Base-by-base conservation (phyloP, 2,329 filamentous ascomycete genomes). In the Fusarium sambucinum region DNA sequence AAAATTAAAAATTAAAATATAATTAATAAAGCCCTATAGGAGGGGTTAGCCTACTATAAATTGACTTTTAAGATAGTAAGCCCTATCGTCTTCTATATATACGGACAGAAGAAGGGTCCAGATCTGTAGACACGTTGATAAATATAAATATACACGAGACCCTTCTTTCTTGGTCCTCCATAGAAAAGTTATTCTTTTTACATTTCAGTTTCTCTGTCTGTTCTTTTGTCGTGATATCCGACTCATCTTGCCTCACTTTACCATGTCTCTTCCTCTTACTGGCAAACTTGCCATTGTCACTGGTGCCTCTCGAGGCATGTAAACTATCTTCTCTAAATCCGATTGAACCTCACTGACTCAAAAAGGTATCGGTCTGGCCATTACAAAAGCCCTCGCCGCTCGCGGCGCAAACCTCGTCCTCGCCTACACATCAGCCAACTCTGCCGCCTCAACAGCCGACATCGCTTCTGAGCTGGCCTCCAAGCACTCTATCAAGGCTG, bases 251-350 rank as follows among this genome's bases (percentile, higher is more conserved):
- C 9, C 25, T 47, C 40, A 17, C 25, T 40, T 42, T 33, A 55
- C 33, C 62, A 82, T 82, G 80, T 66, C 79, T 68, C 80, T 70
- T 33, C 74, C 79, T 48, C 82, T 91, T n/a, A 88, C 92, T 75
- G 91, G 91, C 71, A 94, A 94, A 78, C 83, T 94, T 52, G 92
- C 87, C 54, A 89, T 96, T 69, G 84, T 96, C 46, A 96, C 93
- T 2, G 93, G 93, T 58, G 91, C 89, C 62, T 93, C 92, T 59
- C 83, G 93, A 83, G 92, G 92, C 92, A 83, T 65, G 30, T 13
- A 16, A 9, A 73, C 56, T 47, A 37, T 23, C 25, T 25, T 62
- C n/a, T 44, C 21, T 23, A 16, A 13, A 3, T 12, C 12, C 27
- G 23, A 55, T n/a, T 19, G 19, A 23, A 30, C 16, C 17, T 11